phyloP scores from a whole-genome alignment of 805 yeast genomes.

The Ogataea nonfermentans region DNA sequence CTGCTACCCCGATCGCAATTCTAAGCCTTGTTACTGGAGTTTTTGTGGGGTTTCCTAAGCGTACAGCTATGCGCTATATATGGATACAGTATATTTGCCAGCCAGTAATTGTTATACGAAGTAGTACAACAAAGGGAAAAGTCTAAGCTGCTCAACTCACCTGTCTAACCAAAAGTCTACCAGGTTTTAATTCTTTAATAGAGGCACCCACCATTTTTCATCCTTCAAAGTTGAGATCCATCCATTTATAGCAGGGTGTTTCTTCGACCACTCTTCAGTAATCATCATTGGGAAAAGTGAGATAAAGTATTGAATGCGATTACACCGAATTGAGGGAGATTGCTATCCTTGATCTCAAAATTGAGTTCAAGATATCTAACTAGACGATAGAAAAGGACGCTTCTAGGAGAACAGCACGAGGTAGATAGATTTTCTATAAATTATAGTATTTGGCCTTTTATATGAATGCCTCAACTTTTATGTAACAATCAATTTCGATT shows the following conservation, averaged over 20 bases:
- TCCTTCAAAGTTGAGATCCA: neutral
- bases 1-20: no score
- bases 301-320: neutral
- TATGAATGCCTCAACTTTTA: no score
- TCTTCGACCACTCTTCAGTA: neutral
- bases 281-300: neutral
- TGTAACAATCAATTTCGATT: no score
- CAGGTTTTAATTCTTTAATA: neutral
- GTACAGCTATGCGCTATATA: no score
- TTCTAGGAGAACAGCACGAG: conserved; percentile 1
- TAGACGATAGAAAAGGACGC: neutral
- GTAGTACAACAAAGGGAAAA: no score
- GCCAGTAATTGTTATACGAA: no score
- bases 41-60: no score
- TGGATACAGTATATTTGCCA: no score
- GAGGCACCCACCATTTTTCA: conserved; percentile 1
- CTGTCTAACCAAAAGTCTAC: no score
- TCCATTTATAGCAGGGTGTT: conserved; percentile 1
- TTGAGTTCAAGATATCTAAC: neutral
- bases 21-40: no score
- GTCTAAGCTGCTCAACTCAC: no score
- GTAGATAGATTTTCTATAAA: conserved; percentile 1
- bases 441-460: neutral
- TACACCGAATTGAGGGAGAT: neutral
- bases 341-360: neutral